Evolutionary conservation across 2,329 filamentous ascomycete genomes (phyloP).

Genomic region (Penicillium sp.): DNA sequence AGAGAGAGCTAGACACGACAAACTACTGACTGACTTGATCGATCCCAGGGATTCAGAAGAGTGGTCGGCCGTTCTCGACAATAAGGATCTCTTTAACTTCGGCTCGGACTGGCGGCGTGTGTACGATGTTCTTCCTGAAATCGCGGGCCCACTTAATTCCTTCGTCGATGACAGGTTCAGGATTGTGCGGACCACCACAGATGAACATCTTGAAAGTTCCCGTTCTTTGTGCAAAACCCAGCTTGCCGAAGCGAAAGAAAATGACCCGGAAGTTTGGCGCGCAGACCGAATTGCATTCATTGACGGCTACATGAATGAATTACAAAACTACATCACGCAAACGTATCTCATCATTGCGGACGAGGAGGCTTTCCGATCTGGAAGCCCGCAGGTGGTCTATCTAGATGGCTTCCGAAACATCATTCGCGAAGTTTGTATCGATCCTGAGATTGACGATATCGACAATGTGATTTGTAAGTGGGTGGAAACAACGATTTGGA

Average conservation of each 20-base stretch:
- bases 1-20: no score
- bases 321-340: neutral
- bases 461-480: neutral
- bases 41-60: no score
- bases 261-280: neutral
- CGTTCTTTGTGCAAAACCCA: neutral
- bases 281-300: slow-evolving; percentile 1
- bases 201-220: no score
- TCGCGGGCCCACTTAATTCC: neutral
- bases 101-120: slow-evolving; percentile 2
- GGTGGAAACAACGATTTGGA: neutral
- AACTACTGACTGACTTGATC: no score
- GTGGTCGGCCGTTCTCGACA: no score
- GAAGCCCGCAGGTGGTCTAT: slow-evolving; percentile 3
- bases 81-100: slow-evolving; percentile 3
- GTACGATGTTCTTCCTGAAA: slow-evolving; percentile 5
- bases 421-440: slow-evolving; percentile 2
- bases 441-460: neutral
- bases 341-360: slow-evolving; percentile 11
- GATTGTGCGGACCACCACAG: no score
- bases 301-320: neutral
- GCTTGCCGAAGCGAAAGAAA: neutral
- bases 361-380: slow-evolving; percentile 9
- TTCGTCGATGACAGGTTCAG: neutral
- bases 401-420: slow-evolving; percentile 3